Percentiles rank a stretch among this genome's conserved stretches.
These are phyloP conservation scores for Rhipidocladum racemiflorum DNA, from an alignment of 176 grass and related monocot species.

Conservation along the genomic window DNA sequence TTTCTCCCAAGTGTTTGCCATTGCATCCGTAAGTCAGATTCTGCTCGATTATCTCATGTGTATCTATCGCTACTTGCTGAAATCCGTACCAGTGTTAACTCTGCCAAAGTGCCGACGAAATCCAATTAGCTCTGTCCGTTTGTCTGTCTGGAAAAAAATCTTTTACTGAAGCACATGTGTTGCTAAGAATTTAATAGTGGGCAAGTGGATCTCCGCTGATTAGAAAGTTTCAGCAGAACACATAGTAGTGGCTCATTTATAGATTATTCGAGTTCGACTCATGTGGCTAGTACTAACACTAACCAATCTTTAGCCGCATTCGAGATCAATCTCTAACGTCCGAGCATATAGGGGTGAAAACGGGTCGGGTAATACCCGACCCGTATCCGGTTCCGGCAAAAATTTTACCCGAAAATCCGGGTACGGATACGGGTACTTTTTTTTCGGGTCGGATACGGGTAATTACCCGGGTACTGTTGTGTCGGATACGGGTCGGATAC, in stretches of 20 bases:
- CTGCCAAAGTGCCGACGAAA: not conserved
- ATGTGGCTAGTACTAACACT: too few relatives aligned
- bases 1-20: not conserved
- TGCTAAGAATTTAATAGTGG: not conserved
- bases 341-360: too few relatives aligned
- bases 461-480: too few relatives aligned
- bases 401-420: too few relatives aligned
- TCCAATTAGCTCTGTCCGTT: not conserved
- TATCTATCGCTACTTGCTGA: not conserved
- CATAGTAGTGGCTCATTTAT: not conserved
- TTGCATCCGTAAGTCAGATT: conserved; percentile 6
- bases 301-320: too few relatives aligned
- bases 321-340: too few relatives aligned
- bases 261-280: too few relatives aligned
- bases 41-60: not conserved
- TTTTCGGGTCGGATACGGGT: too few relatives aligned
- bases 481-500: too few relatives aligned
- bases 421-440: too few relatives aligned
- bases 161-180: not conserved
- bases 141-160: not conserved
- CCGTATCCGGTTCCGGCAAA: too few relatives aligned
- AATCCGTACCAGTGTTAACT: not conserved
- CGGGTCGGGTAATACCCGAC: too few relatives aligned
- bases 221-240: not conserved
- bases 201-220: not conserved